A percentile compares a stretch with the other conserved stretches of the same genome.
Evolutionary conservation across 345 rosid species (phyloP).

Genomic region (Brassica nigra): DNA sequence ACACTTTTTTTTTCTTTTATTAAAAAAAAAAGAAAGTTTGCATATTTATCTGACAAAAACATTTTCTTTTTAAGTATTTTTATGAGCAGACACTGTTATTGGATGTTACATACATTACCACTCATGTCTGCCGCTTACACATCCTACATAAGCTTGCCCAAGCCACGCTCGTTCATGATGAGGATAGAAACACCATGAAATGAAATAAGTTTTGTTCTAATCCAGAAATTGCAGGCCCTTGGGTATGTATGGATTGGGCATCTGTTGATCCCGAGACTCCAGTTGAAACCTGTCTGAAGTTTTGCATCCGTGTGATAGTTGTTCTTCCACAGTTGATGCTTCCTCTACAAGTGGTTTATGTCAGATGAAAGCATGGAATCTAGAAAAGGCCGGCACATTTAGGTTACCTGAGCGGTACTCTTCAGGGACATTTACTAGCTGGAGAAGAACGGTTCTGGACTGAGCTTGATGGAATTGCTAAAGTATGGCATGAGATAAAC

Average conservation of each 20-base stretch:
- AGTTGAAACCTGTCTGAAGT: constrained; percentile 61
- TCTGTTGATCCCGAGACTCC: constrained; percentile 78
- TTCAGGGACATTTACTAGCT: constrained; percentile 83
- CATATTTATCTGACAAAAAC: not conserved
- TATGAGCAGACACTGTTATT: not conserved
- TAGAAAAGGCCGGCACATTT: constrained; percentile 48
- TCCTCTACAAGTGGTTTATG: constrained; percentile 86
- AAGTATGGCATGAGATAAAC: constrained; percentile 84
- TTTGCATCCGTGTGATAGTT: constrained; percentile 45
- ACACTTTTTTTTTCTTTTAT: not conserved
- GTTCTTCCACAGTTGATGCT: constrained; percentile 83
- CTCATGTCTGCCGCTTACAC: not conserved
- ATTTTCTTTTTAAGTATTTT: not conserved
- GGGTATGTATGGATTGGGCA: constrained; percentile 68
- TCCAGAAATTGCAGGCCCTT: constrained; percentile 58
- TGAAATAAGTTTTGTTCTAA: not conserved
- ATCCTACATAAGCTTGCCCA: not conserved
- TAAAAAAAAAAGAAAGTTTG: not conserved
- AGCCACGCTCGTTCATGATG: not conserved
- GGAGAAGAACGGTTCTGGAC: constrained; percentile 87
- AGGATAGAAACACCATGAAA: not conserved
- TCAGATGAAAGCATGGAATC: constrained; percentile 61
- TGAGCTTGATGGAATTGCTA: constrained; percentile 73
- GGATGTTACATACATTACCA: not conserved
- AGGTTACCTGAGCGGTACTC: constrained; percentile 72